Percentiles rank a stretch among this genome's conserved stretches.
Evolutionary conservation across 1,284 basidiomycete genomes (phyloP).

Genomic region (Golubevia sp.): DNA sequence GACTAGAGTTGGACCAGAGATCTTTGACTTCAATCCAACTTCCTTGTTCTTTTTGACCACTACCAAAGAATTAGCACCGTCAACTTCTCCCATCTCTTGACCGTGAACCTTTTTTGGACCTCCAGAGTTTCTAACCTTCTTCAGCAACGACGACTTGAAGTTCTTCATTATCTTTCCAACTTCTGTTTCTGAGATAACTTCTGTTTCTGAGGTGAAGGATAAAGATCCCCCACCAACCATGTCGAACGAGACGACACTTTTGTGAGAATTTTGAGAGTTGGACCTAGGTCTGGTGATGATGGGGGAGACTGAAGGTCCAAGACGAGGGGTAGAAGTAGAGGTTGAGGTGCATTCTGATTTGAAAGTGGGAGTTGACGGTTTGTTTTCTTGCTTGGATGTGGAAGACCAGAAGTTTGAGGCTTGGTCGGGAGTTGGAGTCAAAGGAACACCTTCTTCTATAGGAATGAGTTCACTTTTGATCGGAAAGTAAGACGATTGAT

Average conservation of each 20-base stretch:
- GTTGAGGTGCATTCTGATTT: no score
- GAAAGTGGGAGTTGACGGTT: no score
- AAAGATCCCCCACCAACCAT: not conserved
- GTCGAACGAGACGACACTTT: not conserved
- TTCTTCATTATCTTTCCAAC: not conserved
- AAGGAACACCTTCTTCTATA: no score
- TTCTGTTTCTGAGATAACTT: not conserved
- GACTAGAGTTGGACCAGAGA: not conserved
- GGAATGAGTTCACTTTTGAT: no score
- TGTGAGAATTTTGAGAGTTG: not conserved
- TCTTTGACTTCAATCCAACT: not conserved
- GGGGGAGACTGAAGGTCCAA: no score
- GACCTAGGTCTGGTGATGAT: not conserved
- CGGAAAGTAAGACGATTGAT: no score
- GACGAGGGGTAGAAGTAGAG: not conserved
- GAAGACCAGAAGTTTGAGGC: no score
- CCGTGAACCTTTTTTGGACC: not conserved
- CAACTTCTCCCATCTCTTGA: not conserved
- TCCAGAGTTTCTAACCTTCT: not conserved
- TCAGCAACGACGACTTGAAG: not conserved
- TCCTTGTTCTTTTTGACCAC: not conserved
- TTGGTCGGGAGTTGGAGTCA: no score
- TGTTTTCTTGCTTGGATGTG: no score
- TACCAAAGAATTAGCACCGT: not conserved
- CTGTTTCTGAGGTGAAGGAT: not conserved